These are phyloP conservation scores for Allantophomopsis cytisporea DNA, from an alignment of 2,329 filamentous ascomycete species.

Conservation along the genomic window DNA sequence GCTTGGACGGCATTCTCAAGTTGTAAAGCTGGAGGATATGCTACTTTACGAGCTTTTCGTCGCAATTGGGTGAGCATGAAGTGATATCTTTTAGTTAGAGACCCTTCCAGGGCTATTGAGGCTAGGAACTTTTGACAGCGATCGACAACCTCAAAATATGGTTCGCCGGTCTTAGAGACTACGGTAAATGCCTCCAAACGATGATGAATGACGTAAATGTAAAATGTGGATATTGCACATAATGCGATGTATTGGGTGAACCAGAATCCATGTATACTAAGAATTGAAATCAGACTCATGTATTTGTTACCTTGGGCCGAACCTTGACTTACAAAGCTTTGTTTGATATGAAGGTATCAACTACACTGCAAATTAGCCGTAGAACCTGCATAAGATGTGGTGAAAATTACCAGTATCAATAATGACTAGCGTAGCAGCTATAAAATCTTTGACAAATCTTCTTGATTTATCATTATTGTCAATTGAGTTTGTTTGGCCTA, in stretches of 20 bases:
- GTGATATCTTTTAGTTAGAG: not conserved
- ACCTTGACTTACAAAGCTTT: slow-evolving; percentile 15
- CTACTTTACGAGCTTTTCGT: not conserved
- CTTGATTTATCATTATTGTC: slow-evolving; percentile 11
- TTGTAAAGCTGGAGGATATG: not conserved
- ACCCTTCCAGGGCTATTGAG: not conserved
- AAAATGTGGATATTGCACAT: slow-evolving; percentile 37
- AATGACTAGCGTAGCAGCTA: slow-evolving; percentile 30
- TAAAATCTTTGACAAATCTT: slow-evolving; percentile 27
- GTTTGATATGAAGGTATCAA: slow-evolving; percentile 21
- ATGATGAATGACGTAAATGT: slow-evolving; percentile 37
- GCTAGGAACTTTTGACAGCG: not conserved
- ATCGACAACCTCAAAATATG: not conserved
- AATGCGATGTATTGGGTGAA: slow-evolving; percentile 40
- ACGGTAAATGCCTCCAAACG: not conserved
- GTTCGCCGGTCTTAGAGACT: not conserved
- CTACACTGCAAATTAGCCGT: too few relatives aligned
- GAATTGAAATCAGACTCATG: slow-evolving; percentile 1
- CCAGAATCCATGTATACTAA: slow-evolving; percentile 29
- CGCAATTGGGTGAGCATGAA: not conserved
- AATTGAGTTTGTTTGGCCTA: slow-evolving; percentile 13
- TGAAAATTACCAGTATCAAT: slow-evolving; percentile 26
- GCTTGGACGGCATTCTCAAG: too few relatives aligned
- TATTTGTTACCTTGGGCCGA: too few relatives aligned
- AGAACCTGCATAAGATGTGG: too few relatives aligned